Evolutionary conservation across 352 stramenopile genomes (phyloP), one percentile per base, ranked within the genome.

Genomic region (Globisporangium apiculatum): DNA sequence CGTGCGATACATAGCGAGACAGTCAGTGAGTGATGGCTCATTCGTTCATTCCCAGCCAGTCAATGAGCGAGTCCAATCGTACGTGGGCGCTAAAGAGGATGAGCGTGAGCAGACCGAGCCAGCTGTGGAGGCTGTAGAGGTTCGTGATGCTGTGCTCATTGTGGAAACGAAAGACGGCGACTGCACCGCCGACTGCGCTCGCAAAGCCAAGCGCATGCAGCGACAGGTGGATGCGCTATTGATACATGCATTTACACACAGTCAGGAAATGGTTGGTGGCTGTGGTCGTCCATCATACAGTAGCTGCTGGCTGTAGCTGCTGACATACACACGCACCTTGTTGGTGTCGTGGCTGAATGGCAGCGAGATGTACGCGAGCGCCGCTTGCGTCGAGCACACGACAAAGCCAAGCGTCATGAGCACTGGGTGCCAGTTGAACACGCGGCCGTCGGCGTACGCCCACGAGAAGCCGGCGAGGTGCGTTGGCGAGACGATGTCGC

Each of bases 361-460:
- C 52, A 89, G 51, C 9, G 77, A 83, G 36, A 81, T 75, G 71
- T 91, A 91, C 48, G 60, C 76, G 17, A 91, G 63, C 37, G 77
- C 77, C 6, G 82, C 76, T 52, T 90, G 71, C 10, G 73, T 76
- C 7, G 75, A 87, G 73, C 79, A 93, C 41, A 94, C 83, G 50
- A 94, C 65, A 41, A 95, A 84, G 40, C 84, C 86, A 48, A 93
- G 71, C 48, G 73, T 85, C 86, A 94, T 94, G 71, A 95, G 72
- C 52, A 91, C 53, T 51, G 86, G 86, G 65, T 95, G 86, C 84
- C 86, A 95, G 55, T 92, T 92, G 67, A 95, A 95, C 50, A 95
- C 82, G 35, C 62, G 68, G 11, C 57, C 69, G 57, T 92, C 80
- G 24, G 71, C 74, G 36, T 72, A 60, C 42, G 51, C 69, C 79